A percentile compares a stretch with the other conserved stretches of the same genome.
Conservation (phyloP, 352 stramenopile species). For the Globisporangium paroecandrum region DNA sequence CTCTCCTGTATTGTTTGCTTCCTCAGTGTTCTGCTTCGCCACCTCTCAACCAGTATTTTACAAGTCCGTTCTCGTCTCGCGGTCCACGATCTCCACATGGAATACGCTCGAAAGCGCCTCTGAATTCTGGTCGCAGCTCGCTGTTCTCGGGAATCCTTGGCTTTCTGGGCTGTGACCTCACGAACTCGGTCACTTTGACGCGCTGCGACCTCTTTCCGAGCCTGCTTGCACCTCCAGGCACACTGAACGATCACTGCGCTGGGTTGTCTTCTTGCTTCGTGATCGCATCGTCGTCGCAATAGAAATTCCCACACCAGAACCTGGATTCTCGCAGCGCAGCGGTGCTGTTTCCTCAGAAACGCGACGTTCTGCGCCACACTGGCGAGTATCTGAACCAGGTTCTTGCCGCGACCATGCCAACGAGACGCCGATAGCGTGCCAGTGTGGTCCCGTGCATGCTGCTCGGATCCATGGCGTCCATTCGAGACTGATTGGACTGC, state of each 20-base stretch:
- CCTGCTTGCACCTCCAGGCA: background rate
- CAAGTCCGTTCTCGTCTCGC: background rate
- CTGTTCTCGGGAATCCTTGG: background rate
- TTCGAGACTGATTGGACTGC: background rate
- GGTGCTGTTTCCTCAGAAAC: background rate
- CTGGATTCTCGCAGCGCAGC: background rate
- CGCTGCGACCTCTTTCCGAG: background rate
- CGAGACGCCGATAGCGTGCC: background rate
- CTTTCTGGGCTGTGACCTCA: background rate
- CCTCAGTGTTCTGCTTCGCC: background rate
- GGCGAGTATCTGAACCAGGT: background rate
- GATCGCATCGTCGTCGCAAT: background rate
- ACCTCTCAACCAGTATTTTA: background rate
- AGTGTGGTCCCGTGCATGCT: slow-evolving; percentile 4
- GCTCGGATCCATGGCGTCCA: background rate
- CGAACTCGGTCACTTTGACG: background rate
- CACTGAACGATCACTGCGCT: background rate
- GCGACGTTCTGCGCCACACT: background rate
- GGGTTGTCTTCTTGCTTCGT: too few relatives aligned
- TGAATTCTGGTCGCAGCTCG: background rate
- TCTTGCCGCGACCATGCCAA: background rate
- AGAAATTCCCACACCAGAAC: background rate
- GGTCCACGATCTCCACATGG: background rate
- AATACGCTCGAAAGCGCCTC: background rate
- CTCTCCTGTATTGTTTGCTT: background rate